Conservation (phyloP, 2,329 filamentous ascomycete genomes). For the Chrysoporthe austroafricana region DNA sequence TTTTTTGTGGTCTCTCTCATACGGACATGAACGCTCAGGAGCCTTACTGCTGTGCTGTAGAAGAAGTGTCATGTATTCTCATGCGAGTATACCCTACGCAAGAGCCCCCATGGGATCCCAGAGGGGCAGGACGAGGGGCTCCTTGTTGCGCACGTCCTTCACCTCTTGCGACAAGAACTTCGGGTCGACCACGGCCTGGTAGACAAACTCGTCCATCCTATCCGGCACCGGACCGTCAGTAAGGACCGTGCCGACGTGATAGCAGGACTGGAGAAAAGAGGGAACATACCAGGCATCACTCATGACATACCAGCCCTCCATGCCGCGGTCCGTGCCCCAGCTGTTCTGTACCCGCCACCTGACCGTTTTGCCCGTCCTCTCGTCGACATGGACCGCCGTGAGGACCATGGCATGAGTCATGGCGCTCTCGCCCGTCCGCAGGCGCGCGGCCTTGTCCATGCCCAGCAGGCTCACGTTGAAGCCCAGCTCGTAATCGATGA, state of each 20-base stretch:
- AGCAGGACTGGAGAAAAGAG: not conserved
- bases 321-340: conserved; percentile 73
- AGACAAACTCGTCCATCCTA: conserved; percentile 75
- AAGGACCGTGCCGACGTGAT: not conserved
- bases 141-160: conserved; percentile 69
- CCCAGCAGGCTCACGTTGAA: conserved; percentile 76
- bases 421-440: conserved; percentile 73
- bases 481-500: conserved; percentile 82
- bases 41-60: too few relatives aligned
- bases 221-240: not conserved
- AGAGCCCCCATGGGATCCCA: conserved; percentile 83
- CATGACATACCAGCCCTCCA: conserved; percentile 90
- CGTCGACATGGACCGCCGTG: conserved; percentile 80
- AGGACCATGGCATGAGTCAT: conserved; percentile 96
- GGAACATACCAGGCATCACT: conserved; percentile 65
- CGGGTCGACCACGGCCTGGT: conserved; percentile 83
- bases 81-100: conserved; percentile 48
- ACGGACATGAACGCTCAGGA: too few relatives aligned
- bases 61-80: too few relatives aligned
- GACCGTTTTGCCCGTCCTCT: conserved; percentile 62
- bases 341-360: conserved; percentile 88
- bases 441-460: conserved; percentile 75
- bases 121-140: conserved; percentile 71
- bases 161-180: conserved; percentile 68
- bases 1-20: too few relatives aligned